Percentiles rank a stretch among this genome's conserved stretches.
These are phyloP conservation scores for Xylariaceae sp. DNA, from an alignment of 2,329 filamentous ascomycete species.

Conservation along the genomic window DNA sequence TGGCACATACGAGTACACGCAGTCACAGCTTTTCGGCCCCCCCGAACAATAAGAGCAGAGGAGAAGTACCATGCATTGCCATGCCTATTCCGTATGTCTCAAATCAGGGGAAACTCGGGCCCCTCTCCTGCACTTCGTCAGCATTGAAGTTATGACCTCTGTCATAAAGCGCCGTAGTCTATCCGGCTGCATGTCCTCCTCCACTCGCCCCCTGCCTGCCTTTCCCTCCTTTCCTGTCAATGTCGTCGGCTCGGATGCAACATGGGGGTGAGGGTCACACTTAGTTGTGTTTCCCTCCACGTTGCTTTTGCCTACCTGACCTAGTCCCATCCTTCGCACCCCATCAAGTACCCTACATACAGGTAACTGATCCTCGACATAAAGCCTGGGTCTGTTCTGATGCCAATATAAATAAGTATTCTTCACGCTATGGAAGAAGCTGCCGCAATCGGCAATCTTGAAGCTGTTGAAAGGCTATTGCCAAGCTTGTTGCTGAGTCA, in stretches of 20 bases:
- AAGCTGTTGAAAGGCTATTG: slow-evolving; percentile 20
- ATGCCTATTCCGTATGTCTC: slow-evolving; percentile 13
- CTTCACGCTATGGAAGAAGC: slow-evolving; percentile 25
- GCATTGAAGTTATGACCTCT: slow-evolving; percentile 18
- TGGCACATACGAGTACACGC: too few species aligned
- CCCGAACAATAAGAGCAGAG: too few species aligned
- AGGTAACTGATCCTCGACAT: slow-evolving; percentile 13
- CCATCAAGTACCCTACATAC: slow-evolving; percentile 7
- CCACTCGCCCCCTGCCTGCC: slow-evolving; percentile 2
- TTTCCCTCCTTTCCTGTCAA: slow-evolving; percentile 10
- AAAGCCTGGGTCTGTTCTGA: slow-evolving; percentile 11
- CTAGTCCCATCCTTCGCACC: slow-evolving; percentile 9
- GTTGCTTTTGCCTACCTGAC: slow-evolving; percentile 4
- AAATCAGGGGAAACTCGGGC: slow-evolving; percentile 16
- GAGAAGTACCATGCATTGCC: slow-evolving; percentile 22
- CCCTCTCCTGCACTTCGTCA: slow-evolving; percentile 8
- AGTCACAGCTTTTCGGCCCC: too few species aligned
- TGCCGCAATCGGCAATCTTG: slow-evolving; percentile 22
- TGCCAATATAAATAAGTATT: slow-evolving; percentile 16
- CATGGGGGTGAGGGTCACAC: slow-evolving; percentile 18
- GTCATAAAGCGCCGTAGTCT: slow-evolving; percentile 1
- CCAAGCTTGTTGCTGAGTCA: slow-evolving; percentile 20
- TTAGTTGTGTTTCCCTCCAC: slow-evolving; percentile 8
- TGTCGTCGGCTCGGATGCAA: slow-evolving; percentile 9
- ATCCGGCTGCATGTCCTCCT: slow-evolving; percentile 1